A percentile compares a stretch with the other conserved stretches of the same genome.
Conservation (phyloP, 495 filamentous ascomycete genomes). For the Glutinoglossum americanum region DNA sequence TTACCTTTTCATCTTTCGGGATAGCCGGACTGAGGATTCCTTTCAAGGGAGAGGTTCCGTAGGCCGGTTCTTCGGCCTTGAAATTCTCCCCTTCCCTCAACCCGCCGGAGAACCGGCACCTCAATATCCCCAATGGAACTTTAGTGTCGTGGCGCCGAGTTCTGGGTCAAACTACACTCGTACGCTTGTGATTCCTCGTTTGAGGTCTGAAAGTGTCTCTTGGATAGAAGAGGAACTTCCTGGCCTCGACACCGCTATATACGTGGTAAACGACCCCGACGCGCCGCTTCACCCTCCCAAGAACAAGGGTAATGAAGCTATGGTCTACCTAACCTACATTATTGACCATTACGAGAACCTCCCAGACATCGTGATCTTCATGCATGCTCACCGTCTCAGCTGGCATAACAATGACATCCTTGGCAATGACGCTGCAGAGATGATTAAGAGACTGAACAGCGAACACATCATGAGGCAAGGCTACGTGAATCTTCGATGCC, state of each 20-base stretch:
- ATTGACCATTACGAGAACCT: slow-evolving; percentile 49
- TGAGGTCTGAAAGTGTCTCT: slow-evolving; percentile 30
- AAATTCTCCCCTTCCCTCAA: background rate
- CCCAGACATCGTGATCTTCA: slow-evolving; percentile 46
- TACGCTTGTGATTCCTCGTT: slow-evolving; percentile 34
- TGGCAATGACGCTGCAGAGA: slow-evolving; percentile 19
- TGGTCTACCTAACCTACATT: slow-evolving; percentile 52
- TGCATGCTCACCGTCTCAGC: slow-evolving; percentile 41
- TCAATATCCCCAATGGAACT: background rate
- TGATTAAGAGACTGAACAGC: slow-evolving; percentile 23
- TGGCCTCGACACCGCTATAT: slow-evolving; percentile 36
- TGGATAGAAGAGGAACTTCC: slow-evolving; percentile 38
- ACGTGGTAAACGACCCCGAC: slow-evolving; percentile 38
- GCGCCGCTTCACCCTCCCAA: slow-evolving; percentile 40
- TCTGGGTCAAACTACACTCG: slow-evolving; percentile 13
- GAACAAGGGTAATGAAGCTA: slow-evolving; percentile 61
- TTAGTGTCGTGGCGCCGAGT: background rate
- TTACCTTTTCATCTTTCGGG: background rate
- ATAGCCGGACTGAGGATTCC: background rate
- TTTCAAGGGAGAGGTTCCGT: background rate
- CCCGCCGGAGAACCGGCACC: background rate
- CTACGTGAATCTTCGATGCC: slow-evolving; percentile 30
- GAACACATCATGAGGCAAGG: slow-evolving; percentile 21
- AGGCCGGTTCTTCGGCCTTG: background rate
- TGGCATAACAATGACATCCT: slow-evolving; percentile 41